These are phyloP conservation scores for Pseudogymnoascus sp. DNA, from an alignment of 2,329 filamentous ascomycete genomes.

Conservation along the genomic window DNA sequence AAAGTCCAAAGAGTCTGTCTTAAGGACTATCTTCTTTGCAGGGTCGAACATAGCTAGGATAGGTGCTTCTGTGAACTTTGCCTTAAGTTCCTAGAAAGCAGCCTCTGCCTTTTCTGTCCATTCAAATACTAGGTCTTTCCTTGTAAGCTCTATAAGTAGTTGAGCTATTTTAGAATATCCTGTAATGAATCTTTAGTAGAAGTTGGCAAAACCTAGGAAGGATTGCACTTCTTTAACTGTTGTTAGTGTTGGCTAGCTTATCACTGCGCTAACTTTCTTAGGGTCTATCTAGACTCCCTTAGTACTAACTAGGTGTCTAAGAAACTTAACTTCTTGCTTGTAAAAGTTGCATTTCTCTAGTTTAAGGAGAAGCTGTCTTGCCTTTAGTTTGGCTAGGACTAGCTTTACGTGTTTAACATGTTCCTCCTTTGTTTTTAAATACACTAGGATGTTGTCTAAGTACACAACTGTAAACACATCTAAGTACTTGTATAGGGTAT, in stretches of 20 bases:
- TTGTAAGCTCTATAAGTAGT: background rate
- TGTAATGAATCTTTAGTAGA: slow-evolving; percentile 17
- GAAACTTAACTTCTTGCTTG: slow-evolving; percentile 14
- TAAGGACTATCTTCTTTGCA: no score
- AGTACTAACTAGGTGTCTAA: slow-evolving; percentile 12
- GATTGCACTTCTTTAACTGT: slow-evolving; percentile 18
- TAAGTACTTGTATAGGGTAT: slow-evolving; percentile 11
- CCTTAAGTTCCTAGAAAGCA: no score
- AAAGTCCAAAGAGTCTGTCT: no score
- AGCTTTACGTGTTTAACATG: no score
- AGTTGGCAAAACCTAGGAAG: slow-evolving; percentile 28
- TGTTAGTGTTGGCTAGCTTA: slow-evolving; percentile 14
- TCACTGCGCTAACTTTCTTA: slow-evolving; percentile 12
- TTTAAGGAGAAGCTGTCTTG: no score
- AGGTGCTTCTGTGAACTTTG: no score
- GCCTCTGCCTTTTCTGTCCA: background rate
- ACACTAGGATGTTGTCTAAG: slow-evolving; percentile 28
- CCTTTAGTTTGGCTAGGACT: no score
- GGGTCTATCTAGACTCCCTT: slow-evolving; percentile 15
- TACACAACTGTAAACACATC: slow-evolving; percentile 17
- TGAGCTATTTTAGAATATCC: slow-evolving; percentile 16
- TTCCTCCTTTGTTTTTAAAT: background rate
- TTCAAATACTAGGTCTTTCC: background rate
- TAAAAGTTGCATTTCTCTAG: no score
- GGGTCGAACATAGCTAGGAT: no score